Evolutionary conservation across 2,329 filamentous ascomycete genomes (phyloP), one percentile per base, ranked within the genome.

Genomic region (Ceratocystis variospora): DNA sequence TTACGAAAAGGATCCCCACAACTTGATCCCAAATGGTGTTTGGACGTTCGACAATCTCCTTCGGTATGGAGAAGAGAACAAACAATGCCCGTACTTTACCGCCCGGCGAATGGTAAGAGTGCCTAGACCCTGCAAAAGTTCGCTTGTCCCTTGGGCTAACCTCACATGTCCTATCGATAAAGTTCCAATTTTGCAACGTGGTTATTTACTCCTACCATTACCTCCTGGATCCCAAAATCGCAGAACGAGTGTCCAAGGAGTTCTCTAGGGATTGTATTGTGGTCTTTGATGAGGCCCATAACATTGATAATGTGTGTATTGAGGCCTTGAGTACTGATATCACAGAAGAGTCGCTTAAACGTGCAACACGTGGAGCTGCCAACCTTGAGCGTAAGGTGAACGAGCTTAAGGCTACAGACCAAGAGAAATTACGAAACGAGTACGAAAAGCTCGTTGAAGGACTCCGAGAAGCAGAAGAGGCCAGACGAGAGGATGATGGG

Each of bases 201-300:
- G 96, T 99, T 73, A 99, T 99, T 71, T 99, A 99, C 78, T 99
- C 94, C 0, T 99, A 99, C 73, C 94, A 99, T 76, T 99, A 99
- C 73, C 83, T 99, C 2, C 83, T 99, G 17, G 95, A 99, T 72
- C 94, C 94, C 2, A 99, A 99, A 75, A 99, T 99, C 72, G 94
- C 94, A 12, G 94, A 99, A 73, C 78, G 93, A 67, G 92, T 97
- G 1, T 97, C 94, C 0, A 91, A 88, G 75, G 94, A 99, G 72
- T 83, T 99, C 10, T 96, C 94, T 0, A 96, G 96, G 71, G 95
- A 99, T 75, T 96, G 92, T 74, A 99, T 99, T 64, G 90, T 99
- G 22, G 94, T 99, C 2, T 99, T 99, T 70, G 94, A 99, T 73
- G 94, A 99, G 76, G 94, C 94, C 15, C 94, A 99, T 78, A 99